Base-by-base conservation (phyloP, 169 alveolate species). In the Ophryocystis elektroscirrha region DNA sequence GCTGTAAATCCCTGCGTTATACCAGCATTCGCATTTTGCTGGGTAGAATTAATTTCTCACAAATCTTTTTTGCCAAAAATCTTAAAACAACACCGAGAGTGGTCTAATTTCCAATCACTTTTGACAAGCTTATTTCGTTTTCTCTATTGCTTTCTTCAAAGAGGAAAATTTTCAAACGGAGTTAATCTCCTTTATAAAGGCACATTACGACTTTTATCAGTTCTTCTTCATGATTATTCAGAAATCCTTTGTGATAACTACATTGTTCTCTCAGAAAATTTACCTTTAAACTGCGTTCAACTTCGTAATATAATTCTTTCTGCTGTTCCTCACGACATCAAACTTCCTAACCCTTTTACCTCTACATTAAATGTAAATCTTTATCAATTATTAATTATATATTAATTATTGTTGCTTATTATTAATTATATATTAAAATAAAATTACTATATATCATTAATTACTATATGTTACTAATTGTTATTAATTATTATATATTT, bases 11-110 rank as follows among this genome's bases (percentile, higher is more conserved):
- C n/a, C n/a, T n/a, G n/a, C n/a, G n/a, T n/a, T n/a, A n/a, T 83
- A 25, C 98, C 98, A 7, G 91, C 83, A n/a, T 93, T 93, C 57
- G 61, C 90, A 22, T 84, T 75, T 61, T 83, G 93, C 26, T 93
- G 97, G 97, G 55, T 90, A 22, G 91, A 84, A 56, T 65, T 93
- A 45, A 64, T 90, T 6, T 75, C 93, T 16, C 91, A 86, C 62
- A 67, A 82, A 45, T 57, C 76, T 46, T 81, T 89, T 57, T 49
- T 87, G 55, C 89, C 89, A 16, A 67, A 76, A 15, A 53, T 78
- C 44, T 41, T 78, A 59, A 43, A 78, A 28, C 2, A 24, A 36
- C 29, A 15, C 15, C 3, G 16, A 12, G 7, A 24, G 39, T 52
- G 59, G n/a, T n/a, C n/a, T n/a, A n/a, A n/a, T n/a, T n/a, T n/a